Evolutionary conservation across 306 rosid genomes (phyloP), one percentile per base, ranked within the genome.

Genomic region (Elaeagnus macrophylla): DNA sequence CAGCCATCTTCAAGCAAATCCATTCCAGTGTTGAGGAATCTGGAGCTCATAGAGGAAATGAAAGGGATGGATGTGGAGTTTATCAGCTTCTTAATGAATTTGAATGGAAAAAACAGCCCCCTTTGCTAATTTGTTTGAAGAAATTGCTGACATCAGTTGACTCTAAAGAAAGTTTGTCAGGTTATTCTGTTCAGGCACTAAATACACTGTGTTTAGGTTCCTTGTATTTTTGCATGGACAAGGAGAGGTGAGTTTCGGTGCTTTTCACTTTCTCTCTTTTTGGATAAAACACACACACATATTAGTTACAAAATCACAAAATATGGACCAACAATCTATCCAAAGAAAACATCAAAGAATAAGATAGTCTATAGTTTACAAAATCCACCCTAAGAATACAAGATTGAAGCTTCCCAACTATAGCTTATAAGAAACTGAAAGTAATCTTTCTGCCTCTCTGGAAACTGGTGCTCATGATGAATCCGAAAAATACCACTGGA

Each of bases 41-140:
- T 58, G 88, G 76, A 48, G 39, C 76, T 44, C 72, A n/a, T 19
- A 73, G 70, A 54, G 78, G 71, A 53, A 39, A 75, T 71, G 82
- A 67, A 54, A 66, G 66, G 74, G 77, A 73, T 50, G 74, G 54
- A 25, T 64, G 48, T 65, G 70, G 72, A 11, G 67, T 58, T 65
- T 60, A 48, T 67, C n/a, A 51, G 61, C 54, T 73, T 75, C 60
- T 65, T 42, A 76, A 68, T 62, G 77, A 73, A 43, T 73, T 65
- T 56, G 90, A 86, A 61, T 82, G 85, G 95, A 77, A 67, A 73
- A 84, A 64, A 48, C 57, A 54, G 58, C 94, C 96, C 48, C 96
- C 99, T 58, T 83, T 91, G 76, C 80, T 87, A 47, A 37, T 58
- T 58, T 91, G 96, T 67, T 80, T 81, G 77, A 75, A 73, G 59